Conservation (phyloP, 2,329 filamentous ascomycete genomes). For the Penicillium sumatraense region DNA sequence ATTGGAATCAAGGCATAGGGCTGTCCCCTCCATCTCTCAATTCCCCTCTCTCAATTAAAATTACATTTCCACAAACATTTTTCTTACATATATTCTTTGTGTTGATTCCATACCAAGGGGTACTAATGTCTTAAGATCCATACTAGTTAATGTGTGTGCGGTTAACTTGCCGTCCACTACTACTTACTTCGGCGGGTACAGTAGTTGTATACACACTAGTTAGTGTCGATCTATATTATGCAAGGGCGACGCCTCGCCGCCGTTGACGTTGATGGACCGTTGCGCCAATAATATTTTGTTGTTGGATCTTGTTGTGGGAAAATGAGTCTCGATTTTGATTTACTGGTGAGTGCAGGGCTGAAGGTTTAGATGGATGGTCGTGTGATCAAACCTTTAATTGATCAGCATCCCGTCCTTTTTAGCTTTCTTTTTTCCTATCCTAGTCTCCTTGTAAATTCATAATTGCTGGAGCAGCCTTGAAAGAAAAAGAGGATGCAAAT, state of each 20-base stretch:
- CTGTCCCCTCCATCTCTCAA: conserved; percentile 5
- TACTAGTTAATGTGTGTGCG: neutral
- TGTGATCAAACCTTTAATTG: neutral
- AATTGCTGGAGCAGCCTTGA: too few relatives aligned
- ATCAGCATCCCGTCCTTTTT: neutral
- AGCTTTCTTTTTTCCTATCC: too few relatives aligned
- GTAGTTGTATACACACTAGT: too few relatives aligned
- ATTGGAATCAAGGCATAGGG: conserved; percentile 17
- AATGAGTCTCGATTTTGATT: too few relatives aligned
- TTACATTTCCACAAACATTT: conserved; percentile 13
- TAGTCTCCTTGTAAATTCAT: too few relatives aligned
- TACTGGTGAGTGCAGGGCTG: neutral
- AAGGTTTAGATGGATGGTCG: neutral
- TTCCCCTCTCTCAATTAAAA: neutral
- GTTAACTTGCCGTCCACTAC: neutral
- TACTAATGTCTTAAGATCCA: neutral
- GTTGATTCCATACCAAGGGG: conserved; percentile 25
- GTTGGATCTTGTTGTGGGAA: neutral
- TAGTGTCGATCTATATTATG: conserved; percentile 14
- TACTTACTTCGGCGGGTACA: neutral
- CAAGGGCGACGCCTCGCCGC: conserved; percentile 14
- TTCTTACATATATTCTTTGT: neutral
- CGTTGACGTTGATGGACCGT: conserved; percentile 8
- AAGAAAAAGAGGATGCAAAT: neutral
- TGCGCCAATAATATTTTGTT: neutral